Percentiles rank a stretch among this genome's conserved stretches.
These are phyloP conservation scores for Ophiocordyceps camponoti-saundersi DNA, from an alignment of 2,329 filamentous ascomycete genomes.

Conservation along the genomic window DNA sequence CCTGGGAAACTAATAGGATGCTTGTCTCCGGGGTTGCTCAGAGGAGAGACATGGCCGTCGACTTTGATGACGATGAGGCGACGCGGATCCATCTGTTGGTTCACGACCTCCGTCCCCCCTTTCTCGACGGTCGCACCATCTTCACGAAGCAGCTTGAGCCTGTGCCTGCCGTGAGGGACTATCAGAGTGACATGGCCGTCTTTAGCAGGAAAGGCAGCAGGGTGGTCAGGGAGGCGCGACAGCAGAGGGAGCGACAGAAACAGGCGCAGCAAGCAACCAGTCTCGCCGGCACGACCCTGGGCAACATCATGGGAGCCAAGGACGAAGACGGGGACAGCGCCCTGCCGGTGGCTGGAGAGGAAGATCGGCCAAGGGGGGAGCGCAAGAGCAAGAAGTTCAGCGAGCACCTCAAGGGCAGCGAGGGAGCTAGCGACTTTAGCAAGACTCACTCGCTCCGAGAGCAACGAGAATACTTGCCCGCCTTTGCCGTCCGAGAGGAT, in stretches of 20 bases:
- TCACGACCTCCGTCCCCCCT: conserved; percentile 85
- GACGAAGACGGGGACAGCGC: conserved; percentile 88
- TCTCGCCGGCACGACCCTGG: conserved; percentile 75
- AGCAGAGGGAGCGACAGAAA: conserved; percentile 83
- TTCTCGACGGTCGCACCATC: conserved; percentile 83
- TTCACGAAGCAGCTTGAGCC: conserved; percentile 97
- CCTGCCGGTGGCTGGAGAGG: conserved; percentile 56
- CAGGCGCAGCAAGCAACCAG: conserved; percentile 93
- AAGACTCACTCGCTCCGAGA: conserved; percentile 80
- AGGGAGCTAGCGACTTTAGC: conserved; percentile 81
- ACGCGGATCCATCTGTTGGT: conserved; percentile 82
- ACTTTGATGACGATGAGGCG: conserved; percentile 83
- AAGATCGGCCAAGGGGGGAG: conserved; percentile 38
- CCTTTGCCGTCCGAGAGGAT: conserved; percentile 75
- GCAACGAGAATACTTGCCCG: conserved; percentile 76
- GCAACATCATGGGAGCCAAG: conserved; percentile 90
- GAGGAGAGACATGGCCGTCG: conserved; percentile 59
- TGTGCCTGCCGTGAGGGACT: conserved; percentile 79
- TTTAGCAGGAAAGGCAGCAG: conserved; percentile 91
- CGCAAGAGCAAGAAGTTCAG: conserved; percentile 57
- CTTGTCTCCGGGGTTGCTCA: conserved; percentile 91
- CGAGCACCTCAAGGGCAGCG: conserved; percentile 72
- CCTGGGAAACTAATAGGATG: conserved; percentile 98
- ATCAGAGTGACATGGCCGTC: conserved; percentile 96
- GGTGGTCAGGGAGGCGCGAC: conserved; percentile 78